Evolutionary conservation across 2,329 filamentous ascomycete genomes (phyloP), one percentile per base, ranked within the genome.

Genomic region (Sordariomycetes sp.): DNA sequence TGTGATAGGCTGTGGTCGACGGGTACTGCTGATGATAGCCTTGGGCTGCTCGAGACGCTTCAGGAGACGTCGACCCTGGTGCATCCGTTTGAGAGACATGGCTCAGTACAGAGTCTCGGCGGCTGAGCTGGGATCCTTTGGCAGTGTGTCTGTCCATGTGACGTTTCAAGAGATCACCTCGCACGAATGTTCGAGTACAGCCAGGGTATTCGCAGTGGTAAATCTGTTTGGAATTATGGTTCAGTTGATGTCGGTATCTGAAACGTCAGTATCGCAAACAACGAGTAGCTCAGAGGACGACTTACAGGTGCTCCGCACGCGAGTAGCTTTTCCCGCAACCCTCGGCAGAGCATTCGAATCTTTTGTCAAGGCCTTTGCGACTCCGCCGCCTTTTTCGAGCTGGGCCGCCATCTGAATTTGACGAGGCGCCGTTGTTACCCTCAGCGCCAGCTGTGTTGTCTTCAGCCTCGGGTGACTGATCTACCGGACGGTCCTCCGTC

Each of bases 291-390:
- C 21, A 16, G 21, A 24, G 7, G 20, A 28, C 28, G 23, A 38
- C 70, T 70, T 75, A 95, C 64, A 98, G 67, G 65, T 98, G 92
- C 61, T 96, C 92, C 8, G 92, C 90, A 53, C 92, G 76, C 18
- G 90, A 95, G 57, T 98, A 98, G 54, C 82, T 93, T 68, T 95
- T 98, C 26, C 86, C 88, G 50, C 92, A 98, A 25, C 82, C 86
- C 43, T 85, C 79, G 39, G 86, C 77, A 5, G 82, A 80, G 53
- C 92, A 98, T 49, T 84, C 80, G 43, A 87, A 90, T 50, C 79
- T 78, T 61, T 87, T 88, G 55, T 87, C 83, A 26, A 86, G 62
- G 4, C 81, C 82, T 55, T 87, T 87, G 43, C 83, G 75, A 58
- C 82, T 87, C 36, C 82, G 64, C 45, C 82, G 65, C 38, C 81